phyloP scores from a whole-genome alignment of 2,329 filamentous ascomycete species.

The Aspergillus candidus region DNA sequence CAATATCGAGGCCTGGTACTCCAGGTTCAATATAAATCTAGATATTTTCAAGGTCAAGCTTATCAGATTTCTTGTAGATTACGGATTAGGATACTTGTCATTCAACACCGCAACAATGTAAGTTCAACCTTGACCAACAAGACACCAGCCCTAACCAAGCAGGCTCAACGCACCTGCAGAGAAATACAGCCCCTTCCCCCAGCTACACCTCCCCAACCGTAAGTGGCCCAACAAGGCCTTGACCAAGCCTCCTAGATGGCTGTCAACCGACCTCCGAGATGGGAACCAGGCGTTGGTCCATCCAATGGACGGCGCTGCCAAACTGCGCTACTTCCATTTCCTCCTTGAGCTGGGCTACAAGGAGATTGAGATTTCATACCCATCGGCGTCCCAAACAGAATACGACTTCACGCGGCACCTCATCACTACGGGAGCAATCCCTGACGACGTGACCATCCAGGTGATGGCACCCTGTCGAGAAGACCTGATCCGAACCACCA shows the following conservation, averaged over 20 bases:
- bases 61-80: too few species aligned
- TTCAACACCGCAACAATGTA: too few species aligned
- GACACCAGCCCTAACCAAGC: not conserved
- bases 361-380: constrained; percentile 90
- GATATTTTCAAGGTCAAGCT: too few species aligned
- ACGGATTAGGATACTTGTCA: too few species aligned
- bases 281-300: constrained; percentile 85
- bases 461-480: constrained; percentile 82
- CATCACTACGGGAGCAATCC: constrained; percentile 70
- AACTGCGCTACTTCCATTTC: constrained; percentile 88
- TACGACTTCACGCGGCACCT: constrained; percentile 83
- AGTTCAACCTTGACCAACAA: too few species aligned
- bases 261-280: constrained; percentile 78
- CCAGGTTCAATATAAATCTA: too few species aligned
- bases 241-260: constrained; percentile 76
- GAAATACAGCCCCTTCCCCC: constrained; percentile 34
- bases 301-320: constrained; percentile 87
- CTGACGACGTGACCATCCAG: constrained; percentile 80
- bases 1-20: too few species aligned
- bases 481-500: constrained; percentile 80
- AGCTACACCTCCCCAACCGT: constrained; percentile 38
- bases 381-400: constrained; percentile 83
- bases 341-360: constrained; percentile 83
- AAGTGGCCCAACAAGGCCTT: constrained; percentile 73
- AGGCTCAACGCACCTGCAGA: constrained; percentile 36